Evolutionary conservation across 148 eudicot genomes (phyloP).

Genomic region (Chenopodium quinoa): DNA sequence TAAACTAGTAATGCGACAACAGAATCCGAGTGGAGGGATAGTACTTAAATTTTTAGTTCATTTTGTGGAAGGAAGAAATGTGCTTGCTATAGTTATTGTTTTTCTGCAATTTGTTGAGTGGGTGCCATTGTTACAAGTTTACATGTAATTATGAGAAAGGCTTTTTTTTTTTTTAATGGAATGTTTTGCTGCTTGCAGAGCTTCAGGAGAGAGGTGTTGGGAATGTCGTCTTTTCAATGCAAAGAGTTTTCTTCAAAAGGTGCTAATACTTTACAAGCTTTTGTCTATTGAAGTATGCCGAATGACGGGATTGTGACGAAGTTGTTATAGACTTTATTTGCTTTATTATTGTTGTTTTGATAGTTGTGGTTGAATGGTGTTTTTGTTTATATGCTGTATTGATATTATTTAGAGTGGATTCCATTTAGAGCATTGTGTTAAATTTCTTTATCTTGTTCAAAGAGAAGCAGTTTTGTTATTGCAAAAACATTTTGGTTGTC

Average conservation of each 20-base stretch:
- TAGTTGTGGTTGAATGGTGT: neutral
- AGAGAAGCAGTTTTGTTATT: neutral
- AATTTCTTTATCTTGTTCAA: neutral
- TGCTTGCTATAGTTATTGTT: no score
- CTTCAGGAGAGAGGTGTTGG: slow-evolving; percentile 33
- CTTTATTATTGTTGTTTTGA: neutral
- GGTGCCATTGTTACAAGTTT: neutral
- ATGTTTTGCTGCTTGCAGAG: slow-evolving; percentile 30
- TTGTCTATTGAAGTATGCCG: neutral
- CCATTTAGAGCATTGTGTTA: neutral
- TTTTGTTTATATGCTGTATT: no score
- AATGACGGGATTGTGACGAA: neutral
- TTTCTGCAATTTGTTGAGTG: neutral
- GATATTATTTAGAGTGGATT: neutral
- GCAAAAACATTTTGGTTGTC: neutral
- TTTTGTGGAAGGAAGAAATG: no score
- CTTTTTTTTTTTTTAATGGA: neutral
- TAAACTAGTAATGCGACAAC: no score
- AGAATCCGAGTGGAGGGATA: no score
- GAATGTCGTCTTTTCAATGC: slow-evolving; percentile 27
- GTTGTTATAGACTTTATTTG: neutral
- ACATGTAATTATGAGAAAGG: no score
- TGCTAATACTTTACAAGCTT: slow-evolving; percentile 12
- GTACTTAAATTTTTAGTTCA: no score
- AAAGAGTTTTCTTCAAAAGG: slow-evolving; percentile 42